Base-by-base conservation (phyloP, 306 rosid genomes). In the Castanopsis chinensis region DNA sequence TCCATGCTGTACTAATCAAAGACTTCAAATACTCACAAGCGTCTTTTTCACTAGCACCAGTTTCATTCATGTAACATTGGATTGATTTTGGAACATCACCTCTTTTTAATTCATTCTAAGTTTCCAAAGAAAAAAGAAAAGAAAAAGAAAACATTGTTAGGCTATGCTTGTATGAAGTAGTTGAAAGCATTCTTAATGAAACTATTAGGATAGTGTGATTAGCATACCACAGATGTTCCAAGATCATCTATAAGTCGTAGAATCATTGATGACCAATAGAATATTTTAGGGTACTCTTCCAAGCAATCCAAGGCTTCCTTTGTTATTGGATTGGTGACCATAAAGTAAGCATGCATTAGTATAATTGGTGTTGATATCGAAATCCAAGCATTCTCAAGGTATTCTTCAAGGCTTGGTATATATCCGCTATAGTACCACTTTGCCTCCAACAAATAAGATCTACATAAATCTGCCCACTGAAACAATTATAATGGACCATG, bases 211-310 rank as follows among this genome's bases (percentile, higher is more conserved):
- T 14, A 12, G 3, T 15, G 18, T 15, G 14, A 21, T 32, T 32
- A 32, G 4, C 33, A 32, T 32, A 32, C 80, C 76, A 37, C 4
- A 3, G 76, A 64, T 5, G 84, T 76, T 19, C 71, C 33, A 6
- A 81, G 71, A 58, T 81, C 84, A 76, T 81, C 61, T 19, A 73
- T 58, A 58, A 81, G 80, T 20, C 73, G 77, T 14, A 80, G 12
- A 28, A 80, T 56, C 3, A 6, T 25, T 53, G 74, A 13, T 32
- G 33, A 53, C 20, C 53, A 19, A 19, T 5, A 5, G 13, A 58
- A 12, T 10, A 74, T 79, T 5, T 71, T 21, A 2, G 75, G 27
- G 43, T 55, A 25, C 17, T 67, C 17, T 74, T 23, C 58, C 37
- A 56, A 57, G 27, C 37, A 15, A 23, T 68, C 59, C 7, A 80